Conservation (phyloP, 495 filamentous ascomycete genomes). For the Penicillium tannophilum region DNA sequence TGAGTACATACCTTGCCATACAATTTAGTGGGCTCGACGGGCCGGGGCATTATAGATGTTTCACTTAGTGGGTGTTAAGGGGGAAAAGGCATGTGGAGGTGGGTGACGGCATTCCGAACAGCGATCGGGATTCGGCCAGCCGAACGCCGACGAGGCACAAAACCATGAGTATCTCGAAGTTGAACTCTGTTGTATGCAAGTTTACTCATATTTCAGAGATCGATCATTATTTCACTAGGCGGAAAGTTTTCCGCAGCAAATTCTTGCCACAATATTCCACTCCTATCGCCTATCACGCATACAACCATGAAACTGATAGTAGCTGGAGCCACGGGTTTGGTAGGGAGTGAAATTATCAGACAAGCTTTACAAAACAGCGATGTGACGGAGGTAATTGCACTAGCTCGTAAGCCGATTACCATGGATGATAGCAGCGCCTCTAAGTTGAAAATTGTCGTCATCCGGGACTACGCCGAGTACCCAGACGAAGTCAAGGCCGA, state of each 20-base stretch:
- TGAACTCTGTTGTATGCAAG: not conserved
- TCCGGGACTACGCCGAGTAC: slow-evolving; percentile 45
- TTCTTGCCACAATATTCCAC: not conserved
- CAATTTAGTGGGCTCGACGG: not conserved
- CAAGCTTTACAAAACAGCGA: slow-evolving; percentile 39
- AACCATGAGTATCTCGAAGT: not conserved
- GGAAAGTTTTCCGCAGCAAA: not conserved
- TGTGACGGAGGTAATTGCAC: slow-evolving; percentile 45
- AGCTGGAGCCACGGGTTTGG: slow-evolving; percentile 50
- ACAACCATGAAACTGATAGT: slow-evolving; percentile 55
- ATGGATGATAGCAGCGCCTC: slow-evolving; percentile 25
- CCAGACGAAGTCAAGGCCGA: slow-evolving; percentile 40
- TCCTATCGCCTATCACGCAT: not conserved
- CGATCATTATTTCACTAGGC: no score
- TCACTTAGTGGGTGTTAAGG: not conserved
- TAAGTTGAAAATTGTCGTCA: slow-evolving; percentile 45
- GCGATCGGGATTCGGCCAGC: slow-evolving; percentile 11
- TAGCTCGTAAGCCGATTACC: slow-evolving; percentile 40
- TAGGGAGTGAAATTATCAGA: slow-evolving; percentile 47
- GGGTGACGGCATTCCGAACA: not conserved
- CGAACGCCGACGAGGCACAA: slow-evolving; percentile 3
- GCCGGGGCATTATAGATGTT: not conserved
- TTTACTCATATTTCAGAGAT: not conserved
- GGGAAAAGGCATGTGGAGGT: not conserved
- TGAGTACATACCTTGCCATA: not conserved